Base-by-base conservation (phyloP, 164 flowering plant genomes). In the Magnolia kwangsiensis region DNA sequence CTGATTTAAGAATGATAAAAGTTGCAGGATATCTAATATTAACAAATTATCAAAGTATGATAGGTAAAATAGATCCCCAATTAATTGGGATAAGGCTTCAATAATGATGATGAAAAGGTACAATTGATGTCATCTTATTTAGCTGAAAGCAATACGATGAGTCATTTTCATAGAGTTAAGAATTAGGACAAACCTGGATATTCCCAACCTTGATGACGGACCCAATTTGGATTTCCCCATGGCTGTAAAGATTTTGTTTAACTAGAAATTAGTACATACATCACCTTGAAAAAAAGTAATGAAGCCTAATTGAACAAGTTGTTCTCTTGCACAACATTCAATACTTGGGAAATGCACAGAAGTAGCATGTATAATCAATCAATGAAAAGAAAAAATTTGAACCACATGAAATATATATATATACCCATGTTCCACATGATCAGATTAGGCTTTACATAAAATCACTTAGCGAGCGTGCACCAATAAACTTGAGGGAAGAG, bases 221-320 rank as follows among this genome's bases (percentile, higher is more conserved):
- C 82, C 93, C 90, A 90, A 80, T 83, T 86, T 51, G 85, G 83
- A 84, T 79, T 85, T 21, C 83, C 84, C 98, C 94, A 92, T 31
- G 88, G 87, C 98, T 94, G 67, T 69, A 20, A 16, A 11, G n/a
- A 72, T 24, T 51, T 51, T 20, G 49, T 10, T 64, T 23, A n/a
- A 10, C 59, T 19, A 20, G 27, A 64, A 74, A 21, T 59, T 27
- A 73, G 51, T 14, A 29, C 27, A 24, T 55, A 51, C 18, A 29
- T 9, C 29, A 23, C 51, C 11, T 13, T 13, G 1, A n/a, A 27
- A 73, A 14, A 21, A 37, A 72, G 31, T 14, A 29, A 69, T 31
- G 45, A 37, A 37, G 45, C 45, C 45, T 37, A 69, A 37, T 16
- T 31, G 45, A 23, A 67, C 14, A 67, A 11, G 27, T 4, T 37